These are phyloP conservation scores for Apium graveolens DNA, from an alignment of 129 eudicot genomes.

Conservation along the genomic window DNA sequence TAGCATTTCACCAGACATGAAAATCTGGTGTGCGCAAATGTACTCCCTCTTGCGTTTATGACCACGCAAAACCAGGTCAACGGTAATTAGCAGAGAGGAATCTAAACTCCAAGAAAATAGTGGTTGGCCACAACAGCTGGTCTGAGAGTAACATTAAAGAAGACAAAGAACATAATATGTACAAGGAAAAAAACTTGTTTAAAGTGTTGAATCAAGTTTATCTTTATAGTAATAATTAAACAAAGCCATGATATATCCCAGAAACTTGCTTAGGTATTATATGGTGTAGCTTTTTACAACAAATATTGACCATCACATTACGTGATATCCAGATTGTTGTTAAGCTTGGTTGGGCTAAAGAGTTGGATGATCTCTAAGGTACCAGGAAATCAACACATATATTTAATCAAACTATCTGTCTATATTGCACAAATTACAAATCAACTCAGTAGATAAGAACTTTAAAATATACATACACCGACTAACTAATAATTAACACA, in stretches of 20 bases:
- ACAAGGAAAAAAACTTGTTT: neutral
- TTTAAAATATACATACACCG: too few relatives aligned
- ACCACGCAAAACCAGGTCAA: too few relatives aligned
- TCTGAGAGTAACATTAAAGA: neutral
- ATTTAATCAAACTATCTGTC: too few relatives aligned
- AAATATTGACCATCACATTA: neutral
- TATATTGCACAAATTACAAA: too few relatives aligned
- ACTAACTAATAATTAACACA: too few relatives aligned
- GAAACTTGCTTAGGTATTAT: neutral
- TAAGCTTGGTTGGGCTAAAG: neutral
- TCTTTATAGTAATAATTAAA: neutral
- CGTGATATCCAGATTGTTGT: neutral
- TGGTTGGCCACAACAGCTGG: neutral
- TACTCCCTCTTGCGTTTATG: neutral
- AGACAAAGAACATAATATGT: neutral
- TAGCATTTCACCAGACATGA: neutral
- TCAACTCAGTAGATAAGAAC: too few relatives aligned
- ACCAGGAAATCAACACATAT: too few relatives aligned
- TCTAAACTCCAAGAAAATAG: too few relatives aligned
- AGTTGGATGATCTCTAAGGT: neutral
- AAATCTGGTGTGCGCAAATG: neutral
- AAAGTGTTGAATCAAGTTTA: neutral
- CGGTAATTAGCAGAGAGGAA: neutral
- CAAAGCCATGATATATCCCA: too few relatives aligned
- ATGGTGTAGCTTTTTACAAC: neutral